A percentile compares a stretch with the other conserved stretches of the same genome.
Conservation (phyloP, 768 basidiomycete species). For the Thelephora aurantiotincta region DNA sequence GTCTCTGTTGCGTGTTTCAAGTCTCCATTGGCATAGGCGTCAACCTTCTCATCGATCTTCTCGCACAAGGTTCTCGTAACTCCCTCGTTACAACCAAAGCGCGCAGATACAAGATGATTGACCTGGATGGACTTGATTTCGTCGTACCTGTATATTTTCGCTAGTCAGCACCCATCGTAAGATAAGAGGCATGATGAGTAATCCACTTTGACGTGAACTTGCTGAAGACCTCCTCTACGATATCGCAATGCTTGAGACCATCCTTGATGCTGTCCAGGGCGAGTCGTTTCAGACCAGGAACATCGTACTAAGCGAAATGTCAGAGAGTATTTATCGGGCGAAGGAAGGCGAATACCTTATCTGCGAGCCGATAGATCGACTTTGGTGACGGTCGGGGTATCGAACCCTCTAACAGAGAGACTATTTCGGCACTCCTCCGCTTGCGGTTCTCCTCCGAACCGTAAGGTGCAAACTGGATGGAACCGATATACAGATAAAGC, state of each 20-base stretch:
- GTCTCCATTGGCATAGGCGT: too few relatives aligned
- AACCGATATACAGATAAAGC: constrained; percentile 3
- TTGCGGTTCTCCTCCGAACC: background rate
- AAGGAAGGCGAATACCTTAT: background rate
- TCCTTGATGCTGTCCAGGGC: background rate
- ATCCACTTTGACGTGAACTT: background rate
- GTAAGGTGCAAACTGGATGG: constrained; percentile 2
- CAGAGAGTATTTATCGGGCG: background rate
- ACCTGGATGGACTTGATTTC: too few relatives aligned
- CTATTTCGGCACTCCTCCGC: background rate
- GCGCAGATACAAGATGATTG: too few relatives aligned
- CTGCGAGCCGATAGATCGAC: constrained; percentile 4
- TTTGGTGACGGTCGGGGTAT: background rate
- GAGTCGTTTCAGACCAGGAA: background rate
- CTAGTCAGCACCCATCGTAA: too few relatives aligned
- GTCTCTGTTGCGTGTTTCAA: too few relatives aligned
- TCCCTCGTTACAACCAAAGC: too few relatives aligned
- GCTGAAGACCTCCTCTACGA: background rate
- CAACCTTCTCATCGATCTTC: too few relatives aligned
- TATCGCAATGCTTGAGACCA: background rate
- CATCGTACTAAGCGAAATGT: background rate
- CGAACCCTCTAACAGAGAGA: too few relatives aligned
- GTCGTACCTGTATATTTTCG: too few relatives aligned
- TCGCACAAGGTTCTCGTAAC: too few relatives aligned
- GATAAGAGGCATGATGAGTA: background rate